Base-by-base conservation (phyloP, 805 yeast genomes). In the Saccharomycopsis fibuligera region DNA sequence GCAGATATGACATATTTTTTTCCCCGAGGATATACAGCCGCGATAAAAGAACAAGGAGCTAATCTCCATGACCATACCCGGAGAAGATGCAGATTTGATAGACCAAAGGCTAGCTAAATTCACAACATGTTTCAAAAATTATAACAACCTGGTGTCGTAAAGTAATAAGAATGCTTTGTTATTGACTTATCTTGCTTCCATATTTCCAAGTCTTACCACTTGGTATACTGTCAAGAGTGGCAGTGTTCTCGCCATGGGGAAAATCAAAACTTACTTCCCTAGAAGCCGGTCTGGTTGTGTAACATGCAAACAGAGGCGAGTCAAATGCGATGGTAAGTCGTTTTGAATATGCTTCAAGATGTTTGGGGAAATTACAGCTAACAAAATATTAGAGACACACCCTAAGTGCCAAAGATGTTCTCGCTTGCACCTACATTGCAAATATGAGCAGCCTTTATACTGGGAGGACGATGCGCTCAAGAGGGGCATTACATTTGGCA, bases 231-330 rank as follows among this genome's bases (percentile, higher is more conserved):
- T n/a, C n/a, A 29, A 29, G 31, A 29, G 12, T 8, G 12, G 14
- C 31, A 9, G 31, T 29, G 12, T 9, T 29, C 31, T 29, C 12
- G 17, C 16, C 6, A 67, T 59, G 60, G 61, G 60, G 2, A 42
- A 37, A 19, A 35, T 50, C 36, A 62, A 56, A 63, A 63, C 55
- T 12, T 56, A 54, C 41, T 46, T 51, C 6, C 14, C 57, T 54
- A 62, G 62, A 60, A 70, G 63, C 53, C 63, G 60, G 61, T 70
- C 63, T 8, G 80, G 80, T 4, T 75, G 80, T 53, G 63, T 69
- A 19, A 72, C 73, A 29, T 75, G 79, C 60, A 74, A 74, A 57
- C 63, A 63, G 45, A 62, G 81, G 43, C 62, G 76, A 42, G 78
- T 75, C 53, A 75, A 75, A 58, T 75, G 80, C 53, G 67, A 63